Conservation (phyloP, 1,284 basidiomycete species). For the Fomitopsis schrenkii region DNA sequence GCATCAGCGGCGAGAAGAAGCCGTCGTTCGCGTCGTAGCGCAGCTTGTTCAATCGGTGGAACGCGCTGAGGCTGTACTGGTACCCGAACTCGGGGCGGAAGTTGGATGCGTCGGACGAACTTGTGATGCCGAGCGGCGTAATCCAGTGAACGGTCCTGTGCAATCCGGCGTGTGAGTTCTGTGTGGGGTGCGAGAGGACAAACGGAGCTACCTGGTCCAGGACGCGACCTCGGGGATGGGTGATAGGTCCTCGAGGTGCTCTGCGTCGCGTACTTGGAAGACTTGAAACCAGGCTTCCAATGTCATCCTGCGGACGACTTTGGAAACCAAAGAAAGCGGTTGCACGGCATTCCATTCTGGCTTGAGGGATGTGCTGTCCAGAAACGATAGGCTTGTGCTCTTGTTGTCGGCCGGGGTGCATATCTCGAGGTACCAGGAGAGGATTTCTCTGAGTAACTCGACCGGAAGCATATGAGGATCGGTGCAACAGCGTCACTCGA, state of each 20-base stretch:
- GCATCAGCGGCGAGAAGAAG: slow-evolving; percentile 9
- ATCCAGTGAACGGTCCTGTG: slow-evolving; percentile 9
- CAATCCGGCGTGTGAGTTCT: not conserved
- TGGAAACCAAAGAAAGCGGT: slow-evolving; percentile 12
- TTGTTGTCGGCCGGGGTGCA: not conserved
- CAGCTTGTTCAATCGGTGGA: slow-evolving; percentile 14
- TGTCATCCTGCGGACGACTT: slow-evolving; percentile 10
- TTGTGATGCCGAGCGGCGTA: slow-evolving; percentile 1
- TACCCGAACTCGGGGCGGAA: not conserved
- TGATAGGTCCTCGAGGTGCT: slow-evolving; percentile 5
- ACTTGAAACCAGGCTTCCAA: slow-evolving; percentile 17
- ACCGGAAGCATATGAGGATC: not conserved
- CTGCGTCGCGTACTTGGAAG: slow-evolving; percentile 8
- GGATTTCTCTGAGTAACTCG: not conserved
- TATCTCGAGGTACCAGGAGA: no score
- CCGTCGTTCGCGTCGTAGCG: slow-evolving; percentile 14
- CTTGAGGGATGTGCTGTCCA: not conserved
- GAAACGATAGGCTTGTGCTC: not conserved
- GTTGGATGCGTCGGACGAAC: no score
- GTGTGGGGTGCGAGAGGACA: no score
- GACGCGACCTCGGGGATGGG: not conserved
- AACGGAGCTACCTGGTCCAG: not conserved
- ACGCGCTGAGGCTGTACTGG: slow-evolving; percentile 4
- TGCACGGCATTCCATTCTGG: slow-evolving; percentile 7
- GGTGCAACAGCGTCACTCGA: no score